Percentiles rank a stretch among this genome's conserved stretches.
These are phyloP conservation scores for Scheffersomyces stipitis DNA, from an alignment of 805 yeast genomes.

Conservation along the genomic window DNA sequence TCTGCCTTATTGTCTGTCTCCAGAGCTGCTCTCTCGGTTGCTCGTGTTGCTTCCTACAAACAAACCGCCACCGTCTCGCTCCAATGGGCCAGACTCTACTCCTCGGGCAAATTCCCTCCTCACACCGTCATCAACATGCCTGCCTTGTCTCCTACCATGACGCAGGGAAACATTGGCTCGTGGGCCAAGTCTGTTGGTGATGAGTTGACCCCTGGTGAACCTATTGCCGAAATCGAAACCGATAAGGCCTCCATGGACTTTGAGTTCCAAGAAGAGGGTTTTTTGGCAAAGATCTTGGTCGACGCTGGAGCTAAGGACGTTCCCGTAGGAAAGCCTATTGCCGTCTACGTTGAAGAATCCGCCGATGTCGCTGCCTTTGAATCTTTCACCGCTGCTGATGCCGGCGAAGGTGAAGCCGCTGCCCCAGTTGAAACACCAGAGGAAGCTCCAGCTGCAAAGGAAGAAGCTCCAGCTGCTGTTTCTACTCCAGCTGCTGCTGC, in stretches of 20 bases:
- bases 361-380: conserved; percentile 86
- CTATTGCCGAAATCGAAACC: conserved; percentile 95
- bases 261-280: conserved; percentile 97
- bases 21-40: conserved; percentile 25
- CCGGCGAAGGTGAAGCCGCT: conserved; percentile 47
- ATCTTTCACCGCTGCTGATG: conserved; percentile 80
- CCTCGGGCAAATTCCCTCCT: conserved; percentile 60
- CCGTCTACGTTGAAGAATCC: conserved; percentile 88
- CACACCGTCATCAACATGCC: conserved; percentile 96
- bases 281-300: conserved; percentile 79
- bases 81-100: conserved; percentile 40
- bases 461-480: conserved; percentile 27
- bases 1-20: conserved; percentile 38
- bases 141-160: conserved; percentile 99
- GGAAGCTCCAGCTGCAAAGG: conserved; percentile 13
- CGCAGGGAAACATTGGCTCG: conserved; percentile 85
- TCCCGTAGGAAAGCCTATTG: conserved; percentile 94
- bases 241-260: conserved; percentile 98
- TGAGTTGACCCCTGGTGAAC: conserved; percentile 84
- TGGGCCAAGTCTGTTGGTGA: conserved; percentile 95
- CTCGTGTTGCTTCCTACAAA: conserved; percentile 16
- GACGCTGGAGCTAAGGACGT: conserved; percentile 86
- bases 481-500: conserved; percentile 31
- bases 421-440: conserved; percentile 25
- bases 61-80: conserved; percentile 18